phyloP scores from a whole-genome alignment of 108 stramenopile species.

The Craspedostauros australis region DNA sequence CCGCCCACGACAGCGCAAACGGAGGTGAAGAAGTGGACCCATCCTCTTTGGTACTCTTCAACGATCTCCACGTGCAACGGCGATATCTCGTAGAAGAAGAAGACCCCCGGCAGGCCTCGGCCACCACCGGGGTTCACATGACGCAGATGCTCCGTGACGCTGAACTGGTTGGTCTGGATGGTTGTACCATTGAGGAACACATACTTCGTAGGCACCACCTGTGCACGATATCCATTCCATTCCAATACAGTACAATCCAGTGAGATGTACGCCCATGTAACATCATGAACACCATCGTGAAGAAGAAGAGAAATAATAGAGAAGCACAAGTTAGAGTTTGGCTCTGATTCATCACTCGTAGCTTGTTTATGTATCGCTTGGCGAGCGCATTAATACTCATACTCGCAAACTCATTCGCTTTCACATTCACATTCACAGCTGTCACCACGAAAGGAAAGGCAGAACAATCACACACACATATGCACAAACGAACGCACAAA shows the following conservation, averaged over 20 bases:
- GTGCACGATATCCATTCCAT: too few species aligned
- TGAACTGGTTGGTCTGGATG: conserved; percentile 90
- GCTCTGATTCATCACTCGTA: too few species aligned
- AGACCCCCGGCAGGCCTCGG: conserved; percentile 92
- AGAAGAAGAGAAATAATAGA: background rate
- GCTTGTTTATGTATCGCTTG: too few species aligned
- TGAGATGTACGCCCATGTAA: background rate
- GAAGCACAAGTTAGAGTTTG: background rate
- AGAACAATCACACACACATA: too few species aligned
- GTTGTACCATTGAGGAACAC: conserved; percentile 65
- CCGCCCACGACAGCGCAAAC: conserved; percentile 86
- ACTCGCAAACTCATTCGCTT: too few species aligned
- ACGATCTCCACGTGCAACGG: conserved; percentile 87
- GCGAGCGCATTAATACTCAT: too few species aligned
- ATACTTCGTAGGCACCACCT: conserved; percentile 94
- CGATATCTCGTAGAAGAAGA: conserved; percentile 95
- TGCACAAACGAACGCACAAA: too few species aligned
- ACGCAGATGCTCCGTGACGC: conserved; percentile 93
- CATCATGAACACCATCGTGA: too few species aligned
- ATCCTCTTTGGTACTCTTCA: conserved; percentile 82
- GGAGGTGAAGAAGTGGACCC: conserved; percentile 77
- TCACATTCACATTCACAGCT: background rate
- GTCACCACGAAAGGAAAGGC: too few species aligned
- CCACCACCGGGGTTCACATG: conserved; percentile 86
- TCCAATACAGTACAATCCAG: too few species aligned